Evolutionary conservation across 495 filamentous ascomycete species (phyloP).

Genomic region (Coniosporium apollinis): DNA sequence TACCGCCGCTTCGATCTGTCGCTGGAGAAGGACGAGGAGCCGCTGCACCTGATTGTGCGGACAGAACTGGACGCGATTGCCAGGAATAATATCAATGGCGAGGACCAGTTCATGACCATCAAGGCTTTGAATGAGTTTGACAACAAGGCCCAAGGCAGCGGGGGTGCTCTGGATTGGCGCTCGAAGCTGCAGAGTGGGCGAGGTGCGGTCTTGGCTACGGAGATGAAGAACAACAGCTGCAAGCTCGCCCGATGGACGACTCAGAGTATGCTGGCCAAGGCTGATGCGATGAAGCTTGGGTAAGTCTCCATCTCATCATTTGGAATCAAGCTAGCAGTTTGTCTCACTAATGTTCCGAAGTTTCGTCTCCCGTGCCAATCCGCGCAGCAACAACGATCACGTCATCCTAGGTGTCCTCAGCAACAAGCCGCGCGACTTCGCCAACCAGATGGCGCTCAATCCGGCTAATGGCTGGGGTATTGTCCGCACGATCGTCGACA

Average conservation of each 20-base stretch:
- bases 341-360: too few relatives aligned
- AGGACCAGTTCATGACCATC: constrained; percentile 78
- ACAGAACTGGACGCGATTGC: constrained; percentile 92
- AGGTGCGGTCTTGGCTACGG: constrained; percentile 93
- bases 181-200: constrained; percentile 81
- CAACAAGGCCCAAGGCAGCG: constrained; percentile 85
- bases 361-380: constrained; percentile 86
- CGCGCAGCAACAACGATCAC: constrained; percentile 75
- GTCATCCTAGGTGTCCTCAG: constrained; percentile 89
- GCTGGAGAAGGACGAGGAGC: constrained; percentile 77
- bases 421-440: constrained; percentile 95
- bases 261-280: constrained; percentile 86
- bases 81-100: constrained; percentile 77
- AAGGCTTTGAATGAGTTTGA: constrained; percentile 99
- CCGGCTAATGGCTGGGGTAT: constrained; percentile 98
- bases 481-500: constrained; percentile 90
- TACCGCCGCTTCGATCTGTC: constrained; percentile 94
- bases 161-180: constrained; percentile 90
- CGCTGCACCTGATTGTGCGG: constrained; percentile 77
- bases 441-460: constrained; percentile 92
- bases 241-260: constrained; percentile 96
- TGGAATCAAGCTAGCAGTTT: constrained; percentile 6
- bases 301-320: constrained; percentile 24
- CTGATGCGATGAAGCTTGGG: constrained; percentile 95
- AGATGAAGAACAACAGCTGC: constrained; percentile 99